Evolutionary conservation across 2,329 filamentous ascomycete species (phyloP), one percentile per base, ranked within the genome.

Genomic region (Ophiosphaerella herpotricha): DNA sequence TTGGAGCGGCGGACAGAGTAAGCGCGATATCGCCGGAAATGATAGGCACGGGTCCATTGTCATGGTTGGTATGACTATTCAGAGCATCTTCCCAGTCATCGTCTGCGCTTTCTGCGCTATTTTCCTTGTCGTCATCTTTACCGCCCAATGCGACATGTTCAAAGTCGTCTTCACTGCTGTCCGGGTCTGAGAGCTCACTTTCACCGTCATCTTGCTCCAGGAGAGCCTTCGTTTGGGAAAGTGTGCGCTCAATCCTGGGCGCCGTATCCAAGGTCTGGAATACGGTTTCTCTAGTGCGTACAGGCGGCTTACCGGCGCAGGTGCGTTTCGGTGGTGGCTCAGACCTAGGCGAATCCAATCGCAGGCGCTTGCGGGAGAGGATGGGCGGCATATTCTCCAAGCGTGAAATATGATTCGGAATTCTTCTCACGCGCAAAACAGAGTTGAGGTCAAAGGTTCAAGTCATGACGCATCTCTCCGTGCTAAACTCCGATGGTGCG

Each of bases 1-100:
- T 63, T 1, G 60, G 54, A 5, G 57, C 61, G 16, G 60, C 58
- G 11, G 65, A 64, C 0, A 95, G 75, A 0, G 88, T 93, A 61
- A 95, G 76, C 58, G 93, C 87, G 31, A 95, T 77, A 64, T 91
- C 87, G 9, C 86, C 86, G 1, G 84, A 78, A 1, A 83, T 78
- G 73, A 42, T 80, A 76, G 5, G 80, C 76, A 51, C 52, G 14
- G 68, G 52, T 74, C 78, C 52, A 51, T 67, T 23, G 59, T 67
- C 52, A 51, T 67, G 41, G 50, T 66, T 54, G 46, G 57, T 56
- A 52, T 52, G 68, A 57, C 41, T 68, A 60, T 48, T 69, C 59
- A 58, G 75, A 39, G 59, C 76, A 61, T 67, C 73, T 59, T 61
- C 76, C 71, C 60, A 76, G 11, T 74, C 71, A 33, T 74, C 70